phyloP scores from a whole-genome alignment of 495 filamentous ascomycete species.

The Xylaria flabelliformis region DNA sequence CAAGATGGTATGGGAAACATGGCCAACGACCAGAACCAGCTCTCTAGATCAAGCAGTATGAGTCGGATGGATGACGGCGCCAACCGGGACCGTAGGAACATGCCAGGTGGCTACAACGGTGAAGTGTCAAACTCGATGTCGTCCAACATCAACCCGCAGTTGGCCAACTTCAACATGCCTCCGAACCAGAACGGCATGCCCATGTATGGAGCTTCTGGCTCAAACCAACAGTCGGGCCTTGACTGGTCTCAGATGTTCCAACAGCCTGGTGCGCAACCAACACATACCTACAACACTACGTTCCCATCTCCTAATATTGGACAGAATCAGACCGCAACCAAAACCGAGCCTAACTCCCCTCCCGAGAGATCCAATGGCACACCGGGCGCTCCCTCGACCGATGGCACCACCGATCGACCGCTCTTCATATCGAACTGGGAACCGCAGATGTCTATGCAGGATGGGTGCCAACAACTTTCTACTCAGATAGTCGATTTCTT shows the following conservation, averaged over 20 bases:
- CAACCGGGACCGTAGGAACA: slow-evolving; percentile 59
- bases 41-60: slow-evolving; percentile 65
- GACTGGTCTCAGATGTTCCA: slow-evolving; percentile 76
- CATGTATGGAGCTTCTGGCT: slow-evolving; percentile 55
- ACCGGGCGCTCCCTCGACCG: slow-evolving; percentile 49
- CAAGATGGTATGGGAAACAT: slow-evolving; percentile 57
- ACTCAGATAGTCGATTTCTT: slow-evolving; percentile 60
- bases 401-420: slow-evolving; percentile 44
- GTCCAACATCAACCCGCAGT: slow-evolving; percentile 62
- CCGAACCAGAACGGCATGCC: slow-evolving; percentile 58
- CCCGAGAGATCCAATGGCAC: slow-evolving; percentile 49
- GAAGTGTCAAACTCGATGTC: slow-evolving; percentile 59
- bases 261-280: slow-evolving; percentile 64
- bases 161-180: slow-evolving; percentile 62
- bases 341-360: slow-evolving; percentile 53
- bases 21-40: slow-evolving; percentile 59
- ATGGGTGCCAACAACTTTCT: slow-evolving; percentile 58
- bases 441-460: slow-evolving; percentile 48
- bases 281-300: slow-evolving; percentile 63
- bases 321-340: slow-evolving; percentile 61
- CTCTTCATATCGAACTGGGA: slow-evolving; percentile 50
- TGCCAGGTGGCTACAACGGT: slow-evolving; percentile 58
- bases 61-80: slow-evolving; percentile 58
- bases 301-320: slow-evolving; percentile 61
- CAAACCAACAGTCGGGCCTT: slow-evolving; percentile 53